Base-by-base conservation (phyloP, 495 filamentous ascomycete genomes). In the Penicillium mononematosum region DNA sequence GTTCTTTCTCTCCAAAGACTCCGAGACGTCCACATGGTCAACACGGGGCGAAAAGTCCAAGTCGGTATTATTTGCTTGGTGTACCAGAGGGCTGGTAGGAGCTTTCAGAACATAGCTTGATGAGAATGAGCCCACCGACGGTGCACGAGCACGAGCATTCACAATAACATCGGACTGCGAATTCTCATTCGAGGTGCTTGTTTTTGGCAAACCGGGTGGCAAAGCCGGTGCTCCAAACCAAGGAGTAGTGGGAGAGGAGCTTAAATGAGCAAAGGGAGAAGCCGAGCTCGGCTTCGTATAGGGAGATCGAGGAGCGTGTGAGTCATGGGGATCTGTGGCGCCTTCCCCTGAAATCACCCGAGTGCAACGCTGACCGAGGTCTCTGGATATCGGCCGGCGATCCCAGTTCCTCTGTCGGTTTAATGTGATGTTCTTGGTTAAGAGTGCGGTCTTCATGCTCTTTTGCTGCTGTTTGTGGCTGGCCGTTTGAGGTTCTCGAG, bases 61-160 rank as follows among this genome's bases (percentile, higher is more conserved):
- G 55, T 95, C 92, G 8, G 92, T 88, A 63, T 91, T 92, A 68
- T 87, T 96, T 55, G 91, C 89, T 58, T 91, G 91, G 64, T 97
- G 85, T 3, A 93, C 91, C 22, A 98, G 76, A 19, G 94, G 95
- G 58, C 92, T 98, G 11, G 94, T 98, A 5, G 94, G 93, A 4
- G 88, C 83, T 68, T 92, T 89, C 43, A 94, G 85, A 19, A 89
- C 78, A 70, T 96, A 96, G 59, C 85, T 92, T 2, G 89, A 90
- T 1, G 90, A 88, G 16, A 88, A 89, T 3, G 88, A 88, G 9
- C 86, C 86, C 4, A 92, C 61, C 0, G 90, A 91, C 14, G 86
- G 84, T 39, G 86, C 77, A 63, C 82, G 65, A 6, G 74, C 64
- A 27, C 75, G 70, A 41, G 58, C 58, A 62, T 63, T 36, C 32